phyloP scores from a whole-genome alignment of 768 basidiomycete genomes.

The Rhodotorula diobovata region DNA sequence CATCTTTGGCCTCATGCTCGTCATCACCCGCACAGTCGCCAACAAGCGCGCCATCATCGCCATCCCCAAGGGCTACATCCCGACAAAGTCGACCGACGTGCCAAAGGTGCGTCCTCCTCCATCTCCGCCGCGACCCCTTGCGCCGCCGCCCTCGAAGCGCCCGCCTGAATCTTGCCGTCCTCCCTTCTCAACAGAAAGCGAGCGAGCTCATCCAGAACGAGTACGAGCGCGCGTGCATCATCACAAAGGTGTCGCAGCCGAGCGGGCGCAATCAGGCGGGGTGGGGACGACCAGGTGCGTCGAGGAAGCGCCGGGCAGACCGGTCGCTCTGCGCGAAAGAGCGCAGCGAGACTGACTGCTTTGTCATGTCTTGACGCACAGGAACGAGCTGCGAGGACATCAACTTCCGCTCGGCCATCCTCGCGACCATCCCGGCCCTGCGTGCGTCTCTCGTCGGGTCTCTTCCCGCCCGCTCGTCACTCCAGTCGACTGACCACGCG shows the following conservation, averaged over 20 bases:
- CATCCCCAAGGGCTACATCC: slow-evolving; percentile 21
- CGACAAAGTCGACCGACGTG: slow-evolving; percentile 2
- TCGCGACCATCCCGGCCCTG: slow-evolving; percentile 10
- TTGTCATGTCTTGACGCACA: too few relatives aligned
- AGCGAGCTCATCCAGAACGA: slow-evolving; percentile 17
- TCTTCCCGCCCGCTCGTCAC: background rate
- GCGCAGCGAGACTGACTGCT: too few relatives aligned
- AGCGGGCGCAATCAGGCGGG: slow-evolving; percentile 10
- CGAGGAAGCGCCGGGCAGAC: too few relatives aligned
- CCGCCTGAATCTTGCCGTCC: background rate
- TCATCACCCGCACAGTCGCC: background rate
- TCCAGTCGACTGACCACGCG: background rate
- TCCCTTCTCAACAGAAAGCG: background rate
- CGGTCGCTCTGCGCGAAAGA: too few relatives aligned
- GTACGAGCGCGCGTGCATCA: slow-evolving; percentile 16
- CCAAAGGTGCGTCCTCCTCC: background rate
- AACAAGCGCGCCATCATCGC: background rate
- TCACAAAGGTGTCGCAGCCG: slow-evolving; percentile 18
- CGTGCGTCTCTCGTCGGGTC: slow-evolving; percentile 4
- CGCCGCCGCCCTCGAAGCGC: background rate
- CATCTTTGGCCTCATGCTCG: slow-evolving; percentile 1
- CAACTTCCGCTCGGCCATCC: slow-evolving; percentile 15
- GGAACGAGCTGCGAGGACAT: slow-evolving; percentile 5
- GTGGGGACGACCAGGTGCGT: slow-evolving; percentile 5
- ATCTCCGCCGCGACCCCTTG: too few relatives aligned